These are phyloP conservation scores for Staphylotrichum longicolle DNA, from an alignment of 495 filamentous ascomycete species.

Conservation along the genomic window DNA sequence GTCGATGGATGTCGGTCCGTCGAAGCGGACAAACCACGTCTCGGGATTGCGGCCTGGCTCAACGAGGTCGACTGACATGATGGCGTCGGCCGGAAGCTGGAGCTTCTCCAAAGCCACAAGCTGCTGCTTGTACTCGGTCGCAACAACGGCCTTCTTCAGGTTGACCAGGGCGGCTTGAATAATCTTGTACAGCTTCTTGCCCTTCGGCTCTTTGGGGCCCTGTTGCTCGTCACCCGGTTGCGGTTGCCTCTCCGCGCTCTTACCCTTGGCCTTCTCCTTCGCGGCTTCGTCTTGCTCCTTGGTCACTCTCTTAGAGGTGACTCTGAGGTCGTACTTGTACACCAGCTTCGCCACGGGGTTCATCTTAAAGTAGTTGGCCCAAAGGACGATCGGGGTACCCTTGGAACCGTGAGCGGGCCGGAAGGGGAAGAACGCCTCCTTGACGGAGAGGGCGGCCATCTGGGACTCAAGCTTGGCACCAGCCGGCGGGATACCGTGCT, in stretches of 20 bases:
- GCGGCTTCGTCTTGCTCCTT: not conserved
- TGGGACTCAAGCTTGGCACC: slow-evolving; percentile 13
- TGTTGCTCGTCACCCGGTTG: not conserved
- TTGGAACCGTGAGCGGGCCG: slow-evolving; percentile 61
- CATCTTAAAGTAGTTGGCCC: slow-evolving; percentile 64
- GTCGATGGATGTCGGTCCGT: slow-evolving; percentile 37
- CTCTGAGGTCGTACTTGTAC: slow-evolving; percentile 40
- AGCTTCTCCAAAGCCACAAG: slow-evolving; percentile 47
- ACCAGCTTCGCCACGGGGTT: slow-evolving; percentile 39
- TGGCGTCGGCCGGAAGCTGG: slow-evolving; percentile 30
- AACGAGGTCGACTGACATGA: slow-evolving; percentile 42
- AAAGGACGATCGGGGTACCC: slow-evolving; percentile 53
- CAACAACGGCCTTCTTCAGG: slow-evolving; percentile 39
- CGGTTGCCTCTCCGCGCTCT: slow-evolving; percentile 36
- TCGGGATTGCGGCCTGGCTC: slow-evolving; percentile 45
- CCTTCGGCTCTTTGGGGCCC: slow-evolving; percentile 40
- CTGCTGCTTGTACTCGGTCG: slow-evolving; percentile 59
- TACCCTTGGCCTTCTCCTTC: slow-evolving; percentile 23
- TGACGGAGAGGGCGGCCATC: slow-evolving; percentile 33
- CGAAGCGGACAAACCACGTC: slow-evolving; percentile 46
- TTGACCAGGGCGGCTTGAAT: slow-evolving; percentile 50
- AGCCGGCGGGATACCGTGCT: slow-evolving; percentile 5
- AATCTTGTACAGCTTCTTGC: slow-evolving; percentile 54
- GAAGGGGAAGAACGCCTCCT: slow-evolving; percentile 33
- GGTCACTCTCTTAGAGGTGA: slow-evolving; percentile 10